Evolutionary conservation across 2,329 filamentous ascomycete genomes (phyloP).

Genomic region (Aspergillus proliferans): DNA sequence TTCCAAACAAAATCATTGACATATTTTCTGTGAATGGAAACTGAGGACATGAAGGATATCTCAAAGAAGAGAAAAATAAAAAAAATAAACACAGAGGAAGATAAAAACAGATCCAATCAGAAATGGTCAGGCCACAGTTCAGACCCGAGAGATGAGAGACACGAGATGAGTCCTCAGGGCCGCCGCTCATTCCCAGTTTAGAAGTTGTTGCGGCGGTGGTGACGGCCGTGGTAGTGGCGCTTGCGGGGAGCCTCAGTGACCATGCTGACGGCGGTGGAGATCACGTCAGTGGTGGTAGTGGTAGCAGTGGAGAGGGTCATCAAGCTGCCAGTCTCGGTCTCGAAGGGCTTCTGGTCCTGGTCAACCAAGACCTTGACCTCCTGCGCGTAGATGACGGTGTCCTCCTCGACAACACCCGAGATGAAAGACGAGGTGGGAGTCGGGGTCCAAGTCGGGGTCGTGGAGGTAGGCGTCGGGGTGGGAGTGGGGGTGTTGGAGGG

Average conservation of each 20-base stretch:
- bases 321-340: background rate
- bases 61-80: background rate
- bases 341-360: background rate
- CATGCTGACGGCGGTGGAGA: background rate
- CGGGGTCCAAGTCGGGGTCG: background rate
- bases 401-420: background rate
- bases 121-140: too few relatives aligned
- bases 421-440: background rate
- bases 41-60: background rate
- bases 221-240: background rate
- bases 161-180: background rate
- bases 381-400: background rate
- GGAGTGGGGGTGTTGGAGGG: slow-evolving; percentile 17
- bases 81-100: background rate
- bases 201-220: background rate
- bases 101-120: background rate
- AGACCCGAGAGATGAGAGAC: background rate
- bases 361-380: background rate
- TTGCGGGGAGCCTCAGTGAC: background rate
- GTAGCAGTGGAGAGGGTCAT: background rate
- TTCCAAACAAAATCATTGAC: background rate
- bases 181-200: background rate
- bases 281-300: background rate
- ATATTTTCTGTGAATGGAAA: background rate
- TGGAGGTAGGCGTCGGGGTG: background rate